Conservation (phyloP, 2,329 filamentous ascomycete species). For the Lasiodiplodia gonubiensis region DNA sequence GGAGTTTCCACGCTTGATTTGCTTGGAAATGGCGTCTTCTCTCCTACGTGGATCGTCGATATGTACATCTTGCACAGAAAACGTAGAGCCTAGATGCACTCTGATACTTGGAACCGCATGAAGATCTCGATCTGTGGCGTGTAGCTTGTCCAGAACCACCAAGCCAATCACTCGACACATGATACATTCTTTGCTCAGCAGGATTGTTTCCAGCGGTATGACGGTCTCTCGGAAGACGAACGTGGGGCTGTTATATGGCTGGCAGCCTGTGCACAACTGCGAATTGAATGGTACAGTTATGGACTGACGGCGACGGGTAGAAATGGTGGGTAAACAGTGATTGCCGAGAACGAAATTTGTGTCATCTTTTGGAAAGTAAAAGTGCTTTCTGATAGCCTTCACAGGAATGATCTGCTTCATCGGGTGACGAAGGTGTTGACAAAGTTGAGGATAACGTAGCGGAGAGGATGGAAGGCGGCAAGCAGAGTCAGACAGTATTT, state of each 20-base stretch:
- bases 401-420: background rate
- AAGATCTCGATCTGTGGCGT: background rate
- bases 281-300: background rate
- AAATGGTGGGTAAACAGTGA: background rate
- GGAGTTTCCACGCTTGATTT: background rate
- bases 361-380: background rate
- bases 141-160: background rate
- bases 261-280: background rate
- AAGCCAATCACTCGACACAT: background rate
- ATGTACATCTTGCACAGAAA: background rate
- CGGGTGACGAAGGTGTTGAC: background rate
- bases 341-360: background rate
- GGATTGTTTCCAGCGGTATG: background rate
- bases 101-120: background rate
- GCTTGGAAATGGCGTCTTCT: background rate
- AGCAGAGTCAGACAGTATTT: background rate
- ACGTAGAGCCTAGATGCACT: background rate
- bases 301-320: background rate
- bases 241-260: background rate
- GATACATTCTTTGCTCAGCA: background rate
- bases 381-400: background rate
- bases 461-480: background rate
- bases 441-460: background rate
- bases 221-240: background rate
- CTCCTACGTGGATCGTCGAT: background rate